Percentiles rank a stretch among this genome's conserved stretches.
Conservation (phyloP, 2,329 filamentous ascomycete species). For the Xylariales sp. region DNA sequence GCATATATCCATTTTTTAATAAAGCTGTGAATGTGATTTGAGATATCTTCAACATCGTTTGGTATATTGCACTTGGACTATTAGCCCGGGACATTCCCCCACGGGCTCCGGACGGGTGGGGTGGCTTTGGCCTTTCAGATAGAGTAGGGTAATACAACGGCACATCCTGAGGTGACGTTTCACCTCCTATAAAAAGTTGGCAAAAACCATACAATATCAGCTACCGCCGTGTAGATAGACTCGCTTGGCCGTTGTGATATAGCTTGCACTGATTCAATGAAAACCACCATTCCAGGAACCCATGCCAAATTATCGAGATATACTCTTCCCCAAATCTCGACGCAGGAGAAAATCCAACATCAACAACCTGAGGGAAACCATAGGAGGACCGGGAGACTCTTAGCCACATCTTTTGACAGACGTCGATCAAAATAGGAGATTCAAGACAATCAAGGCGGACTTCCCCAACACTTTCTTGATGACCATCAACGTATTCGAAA, state of each 20-base stretch:
- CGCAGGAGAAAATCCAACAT: not conserved
- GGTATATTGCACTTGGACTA: no score
- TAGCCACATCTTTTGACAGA: conserved; percentile 19
- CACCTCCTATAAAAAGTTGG: no score
- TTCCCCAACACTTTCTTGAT: conserved; percentile 14
- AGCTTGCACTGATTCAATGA: conserved; percentile 8
- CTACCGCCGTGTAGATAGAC: not conserved
- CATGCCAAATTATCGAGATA: conserved; percentile 17
- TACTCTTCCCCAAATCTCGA: conserved; percentile 8
- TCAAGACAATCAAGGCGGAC: conserved; percentile 14
- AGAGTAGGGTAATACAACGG: no score
- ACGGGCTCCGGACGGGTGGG: no score
- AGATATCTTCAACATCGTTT: no score
- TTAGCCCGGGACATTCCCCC: no score
- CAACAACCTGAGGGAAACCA: conserved; percentile 5
- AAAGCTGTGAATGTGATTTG: no score
- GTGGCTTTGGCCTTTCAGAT: no score
- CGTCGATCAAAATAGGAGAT: conserved; percentile 1
- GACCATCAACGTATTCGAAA: conserved; percentile 9
- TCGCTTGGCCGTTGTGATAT: conserved; percentile 13
- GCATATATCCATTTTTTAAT: no score
- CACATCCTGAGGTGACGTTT: no score
- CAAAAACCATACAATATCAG: no score
- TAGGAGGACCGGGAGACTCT: not conserved
- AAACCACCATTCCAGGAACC: conserved; percentile 14